Conservation (phyloP, 306 rosid genomes). For the Sphenostylis stenocarpa region DNA sequence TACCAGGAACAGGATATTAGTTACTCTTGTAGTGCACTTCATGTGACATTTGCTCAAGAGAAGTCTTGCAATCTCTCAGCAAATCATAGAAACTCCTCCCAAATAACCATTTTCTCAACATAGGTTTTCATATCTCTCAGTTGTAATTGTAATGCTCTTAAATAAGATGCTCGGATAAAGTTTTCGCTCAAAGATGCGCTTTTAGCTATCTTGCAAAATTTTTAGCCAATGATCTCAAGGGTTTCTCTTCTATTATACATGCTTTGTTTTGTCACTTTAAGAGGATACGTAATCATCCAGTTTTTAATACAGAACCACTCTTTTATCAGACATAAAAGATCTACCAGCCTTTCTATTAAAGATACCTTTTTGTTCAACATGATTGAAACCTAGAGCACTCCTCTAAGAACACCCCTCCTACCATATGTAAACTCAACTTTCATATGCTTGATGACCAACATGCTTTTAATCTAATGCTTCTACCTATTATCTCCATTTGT, state of each 20-base stretch:
- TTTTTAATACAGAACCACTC: neutral
- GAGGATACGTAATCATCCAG: neutral
- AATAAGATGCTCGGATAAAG: neutral
- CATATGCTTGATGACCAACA: neutral
- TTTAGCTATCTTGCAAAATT: neutral
- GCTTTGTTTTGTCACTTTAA: neutral
- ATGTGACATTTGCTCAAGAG: neutral
- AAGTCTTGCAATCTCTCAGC: neutral
- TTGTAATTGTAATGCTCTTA: neutral
- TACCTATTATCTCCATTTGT: neutral
- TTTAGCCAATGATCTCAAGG: neutral
- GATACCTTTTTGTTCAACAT: neutral
- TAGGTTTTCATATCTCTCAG: neutral
- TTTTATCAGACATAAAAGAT: neutral
- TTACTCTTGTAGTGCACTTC: neutral
- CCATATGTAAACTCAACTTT: neutral
- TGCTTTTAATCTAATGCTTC: neutral
- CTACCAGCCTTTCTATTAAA: neutral
- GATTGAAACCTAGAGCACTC: neutral
- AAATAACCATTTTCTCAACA: neutral
- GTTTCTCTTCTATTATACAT: neutral
- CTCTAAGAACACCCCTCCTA: neutral
- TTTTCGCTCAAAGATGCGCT: neutral
- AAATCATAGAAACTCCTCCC: neutral
- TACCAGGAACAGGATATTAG: conserved; percentile 10